Evolutionary conservation across 768 basidiomycete species (phyloP), one percentile per base, ranked within the genome.

Genomic region (Lactarius deliciosus): DNA sequence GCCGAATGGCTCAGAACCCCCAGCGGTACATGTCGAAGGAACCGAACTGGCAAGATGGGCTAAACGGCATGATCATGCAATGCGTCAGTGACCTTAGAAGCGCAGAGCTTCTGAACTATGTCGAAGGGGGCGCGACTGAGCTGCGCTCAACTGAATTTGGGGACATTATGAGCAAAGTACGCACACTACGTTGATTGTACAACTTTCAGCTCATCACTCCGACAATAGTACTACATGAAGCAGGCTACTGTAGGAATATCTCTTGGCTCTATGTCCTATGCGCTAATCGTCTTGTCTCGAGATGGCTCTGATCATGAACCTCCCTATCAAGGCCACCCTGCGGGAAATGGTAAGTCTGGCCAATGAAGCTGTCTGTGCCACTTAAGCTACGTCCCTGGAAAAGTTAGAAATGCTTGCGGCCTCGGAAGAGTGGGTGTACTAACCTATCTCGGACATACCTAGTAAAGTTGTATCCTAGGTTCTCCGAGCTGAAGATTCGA

Each of bases 151-250:
- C 92, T 1, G 86, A 91, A 63, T 91, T 83, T 69, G 92, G 92
- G 0, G 89, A 94, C 65, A 86, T 92, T 62, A 94, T 93, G 91
- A 91, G 87, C 84, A 92, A 89, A 81, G 92, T 88, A 64, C 47
- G 55, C 64, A 55, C 32, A n/a, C 22, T 41, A 58, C 28, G 5
- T 54, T 43, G 15, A 5, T 62, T 3, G 60, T 30, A 22, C 1
- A 6, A 45, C 62, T 58, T 47, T 47, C 22, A 62, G 54, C 47
- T 65, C 67, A 69, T n/a, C 71, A 53, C 60, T 22, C 54, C 10
- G 92, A 89, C 67, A 90, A 60, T 55, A 67, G 25, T 60, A 58
- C 68, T 34, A 60, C 59, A 22, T 64, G 11, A 58, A 16, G 38
- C 50, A 28, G 32, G 55, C 61, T 47, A 62, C 61, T 20, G 58